Evolutionary conservation across 75 land plant genomes (phyloP).

Genomic region (Cupressus sempervirens): DNA sequence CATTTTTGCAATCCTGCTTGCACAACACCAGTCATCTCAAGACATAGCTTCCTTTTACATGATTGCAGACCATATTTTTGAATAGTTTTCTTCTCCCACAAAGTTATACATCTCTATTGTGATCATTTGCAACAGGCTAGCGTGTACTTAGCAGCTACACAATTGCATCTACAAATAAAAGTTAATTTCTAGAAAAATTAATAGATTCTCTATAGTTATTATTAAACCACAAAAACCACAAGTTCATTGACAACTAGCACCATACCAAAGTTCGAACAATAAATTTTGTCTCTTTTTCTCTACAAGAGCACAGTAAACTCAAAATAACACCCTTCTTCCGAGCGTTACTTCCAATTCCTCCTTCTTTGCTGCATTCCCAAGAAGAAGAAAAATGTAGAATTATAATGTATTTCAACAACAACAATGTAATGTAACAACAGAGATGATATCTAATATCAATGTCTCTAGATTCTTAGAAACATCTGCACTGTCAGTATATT

Average conservation of each 20-base stretch:
- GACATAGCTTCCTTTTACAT: not conserved
- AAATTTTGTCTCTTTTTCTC: constrained; percentile 93
- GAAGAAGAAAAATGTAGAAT: not conserved
- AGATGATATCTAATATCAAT: not conserved
- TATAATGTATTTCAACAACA: not conserved
- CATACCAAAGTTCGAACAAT: constrained; percentile 92
- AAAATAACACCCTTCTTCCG: constrained; percentile 72
- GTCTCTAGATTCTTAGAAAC: not conserved
- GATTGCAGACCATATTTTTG: not conserved
- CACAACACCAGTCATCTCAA: not conserved
- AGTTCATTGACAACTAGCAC: not conserved
- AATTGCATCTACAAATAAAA: not conserved
- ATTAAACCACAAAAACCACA: not conserved
- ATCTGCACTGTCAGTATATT: not conserved
- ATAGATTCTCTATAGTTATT: not conserved
- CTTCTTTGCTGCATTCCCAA: constrained; percentile 48
- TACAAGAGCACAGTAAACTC: constrained; percentile 75
- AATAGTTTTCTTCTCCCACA: not conserved
- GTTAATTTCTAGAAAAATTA: not conserved
- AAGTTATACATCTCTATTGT: not conserved
- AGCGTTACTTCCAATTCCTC: constrained; percentile 73
- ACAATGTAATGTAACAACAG: not conserved
- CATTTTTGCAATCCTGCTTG: not conserved
- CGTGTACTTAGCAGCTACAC: not conserved
- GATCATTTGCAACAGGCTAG: not conserved